These are phyloP conservation scores for Penicillium sp. DNA, from an alignment of 2,329 filamentous ascomycete species.

Conservation along the genomic window DNA sequence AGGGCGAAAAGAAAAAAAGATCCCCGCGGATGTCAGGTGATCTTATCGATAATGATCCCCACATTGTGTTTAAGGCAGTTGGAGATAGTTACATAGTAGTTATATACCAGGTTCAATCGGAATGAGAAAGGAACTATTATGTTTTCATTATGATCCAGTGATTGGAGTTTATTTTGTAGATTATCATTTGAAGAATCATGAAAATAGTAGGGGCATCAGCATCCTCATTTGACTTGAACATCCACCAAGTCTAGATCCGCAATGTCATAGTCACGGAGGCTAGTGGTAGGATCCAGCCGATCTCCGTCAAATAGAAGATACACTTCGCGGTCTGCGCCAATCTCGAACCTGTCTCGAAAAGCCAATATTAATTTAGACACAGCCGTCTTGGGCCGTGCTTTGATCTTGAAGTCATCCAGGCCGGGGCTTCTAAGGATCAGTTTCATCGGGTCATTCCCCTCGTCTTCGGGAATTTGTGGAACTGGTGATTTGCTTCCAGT, in stretches of 20 bases:
- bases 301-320: conserved; percentile 72
- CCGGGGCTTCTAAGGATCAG: conserved; percentile 50
- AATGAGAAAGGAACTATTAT: too few relatives aligned
- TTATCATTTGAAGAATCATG: too few relatives aligned
- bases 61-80: too few relatives aligned
- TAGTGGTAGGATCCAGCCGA: conserved; percentile 54
- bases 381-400: conserved; percentile 45
- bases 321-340: conserved; percentile 51
- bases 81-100: too few relatives aligned
- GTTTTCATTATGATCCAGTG: too few relatives aligned
- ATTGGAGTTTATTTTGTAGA: too few relatives aligned
- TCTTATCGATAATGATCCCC: conserved; percentile 2
- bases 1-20: conserved; percentile 2
- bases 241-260: conserved; percentile 70
- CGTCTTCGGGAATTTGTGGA: conserved; percentile 8
- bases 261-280: conserved; percentile 63
- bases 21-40: conserved; percentile 12
- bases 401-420: conserved; percentile 48
- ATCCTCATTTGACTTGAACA: conserved; percentile 55
- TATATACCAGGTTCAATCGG: too few relatives aligned
- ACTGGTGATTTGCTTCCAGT: background rate
- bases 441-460: conserved; percentile 35
- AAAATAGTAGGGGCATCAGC: background rate
- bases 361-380: conserved; percentile 57
- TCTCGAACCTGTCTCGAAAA: conserved; percentile 52